Conservation (phyloP, 176 grass and related monocot genomes). For the Pontederia paniculata region DNA sequence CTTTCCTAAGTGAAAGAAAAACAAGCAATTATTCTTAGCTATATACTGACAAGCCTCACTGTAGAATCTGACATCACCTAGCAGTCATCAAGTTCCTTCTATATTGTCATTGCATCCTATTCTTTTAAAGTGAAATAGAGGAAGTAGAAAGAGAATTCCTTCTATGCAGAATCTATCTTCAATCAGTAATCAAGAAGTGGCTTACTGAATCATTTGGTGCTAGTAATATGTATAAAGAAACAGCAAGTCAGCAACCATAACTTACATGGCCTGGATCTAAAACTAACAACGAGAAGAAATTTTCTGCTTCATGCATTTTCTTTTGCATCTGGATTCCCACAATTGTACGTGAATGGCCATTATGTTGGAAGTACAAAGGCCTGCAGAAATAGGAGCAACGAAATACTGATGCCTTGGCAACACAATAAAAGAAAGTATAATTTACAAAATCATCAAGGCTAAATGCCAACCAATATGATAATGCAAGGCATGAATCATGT, state of each 20-base stretch:
- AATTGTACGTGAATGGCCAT: slow-evolving; percentile 92
- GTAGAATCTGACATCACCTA: no score
- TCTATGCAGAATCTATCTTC: not conserved
- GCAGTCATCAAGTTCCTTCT: no score
- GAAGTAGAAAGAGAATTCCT: no score
- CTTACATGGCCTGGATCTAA: slow-evolving; percentile 86
- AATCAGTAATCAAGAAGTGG: not conserved
- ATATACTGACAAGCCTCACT: no score
- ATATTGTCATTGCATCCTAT: no score
- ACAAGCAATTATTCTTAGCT: no score
- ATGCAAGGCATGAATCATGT: not conserved
- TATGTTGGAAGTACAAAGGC: slow-evolving; percentile 88
- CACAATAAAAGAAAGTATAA: not conserved
- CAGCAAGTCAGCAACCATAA: not conserved
- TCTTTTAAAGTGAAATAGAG: no score
- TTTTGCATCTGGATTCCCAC: slow-evolving; percentile 95
- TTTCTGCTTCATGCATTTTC: slow-evolving; percentile 25
- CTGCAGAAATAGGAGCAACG: slow-evolving; percentile 17
- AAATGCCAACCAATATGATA: not conserved
- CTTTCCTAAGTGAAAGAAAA: no score
- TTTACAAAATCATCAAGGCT: not conserved
- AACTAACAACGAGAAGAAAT: slow-evolving; percentile 51
- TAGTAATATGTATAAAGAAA: slow-evolving; percentile 1
- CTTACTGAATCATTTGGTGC: not conserved
- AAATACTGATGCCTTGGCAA: not conserved